A percentile compares a stretch with the other conserved stretches of the same genome.
Evolutionary conservation across 225 moss, liverwort and hornwort genomes (phyloP).

Genomic region (Physcomitrium patens): DNA sequence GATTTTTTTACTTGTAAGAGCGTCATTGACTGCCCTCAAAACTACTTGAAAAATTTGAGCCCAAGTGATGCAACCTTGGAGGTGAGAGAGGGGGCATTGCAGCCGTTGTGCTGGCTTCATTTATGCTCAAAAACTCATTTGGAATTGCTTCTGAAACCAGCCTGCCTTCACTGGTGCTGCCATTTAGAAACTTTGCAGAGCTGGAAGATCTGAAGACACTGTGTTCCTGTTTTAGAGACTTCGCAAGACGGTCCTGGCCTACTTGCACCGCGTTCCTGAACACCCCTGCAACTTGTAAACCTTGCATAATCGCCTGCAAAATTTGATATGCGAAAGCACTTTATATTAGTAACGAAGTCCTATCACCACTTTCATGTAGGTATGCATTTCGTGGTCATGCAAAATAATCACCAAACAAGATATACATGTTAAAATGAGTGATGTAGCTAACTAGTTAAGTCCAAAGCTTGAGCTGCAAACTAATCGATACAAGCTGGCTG

Average conservation of each 20-base stretch:
- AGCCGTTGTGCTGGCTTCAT: slow-evolving; percentile 19
- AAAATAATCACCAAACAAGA: neutral
- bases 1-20: no score
- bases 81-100: slow-evolving; percentile 71
- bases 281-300: slow-evolving; percentile 86
- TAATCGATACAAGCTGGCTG: neutral
- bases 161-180: no score
- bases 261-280: slow-evolving; percentile 78
- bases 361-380: neutral
- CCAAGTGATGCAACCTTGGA: slow-evolving; percentile 52
- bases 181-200: neutral
- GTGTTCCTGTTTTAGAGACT: slow-evolving; percentile 58
- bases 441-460: neutral
- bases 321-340: neutral
- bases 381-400: neutral
- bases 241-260: slow-evolving; percentile 65
- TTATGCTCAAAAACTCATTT: slow-evolving; percentile 8
- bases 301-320: slow-evolving; percentile 91
- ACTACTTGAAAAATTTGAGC: slow-evolving; percentile 21
- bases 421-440: neutral
- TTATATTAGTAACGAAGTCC: neutral
- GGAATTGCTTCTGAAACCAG: slow-evolving; percentile 15
- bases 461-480: no score
- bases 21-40: no score
- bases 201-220: slow-evolving; percentile 12